Percentiles rank a stretch among this genome's conserved stretches.
Evolutionary conservation across 805 yeast genomes (phyloP).

Genomic region (Metschnikowia santaceciliae): DNA sequence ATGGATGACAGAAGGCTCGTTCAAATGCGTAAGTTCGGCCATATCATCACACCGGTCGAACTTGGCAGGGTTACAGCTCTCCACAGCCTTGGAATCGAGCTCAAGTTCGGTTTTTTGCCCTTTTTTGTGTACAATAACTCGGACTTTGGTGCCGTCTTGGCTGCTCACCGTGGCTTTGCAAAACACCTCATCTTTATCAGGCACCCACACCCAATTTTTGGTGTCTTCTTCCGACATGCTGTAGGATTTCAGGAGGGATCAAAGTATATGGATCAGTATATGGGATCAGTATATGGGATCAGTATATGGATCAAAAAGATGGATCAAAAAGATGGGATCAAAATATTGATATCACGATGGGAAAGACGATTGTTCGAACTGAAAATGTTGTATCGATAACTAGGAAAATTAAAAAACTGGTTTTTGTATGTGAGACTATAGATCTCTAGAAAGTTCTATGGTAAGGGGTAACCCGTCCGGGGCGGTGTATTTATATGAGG

Average conservation of each 20-base stretch:
- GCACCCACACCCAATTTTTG: constrained; percentile 76
- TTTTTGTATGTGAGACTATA: background rate
- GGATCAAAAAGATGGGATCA: too few species aligned
- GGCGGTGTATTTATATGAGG: background rate
- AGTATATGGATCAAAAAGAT: too few species aligned
- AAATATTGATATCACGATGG: too few species aligned
- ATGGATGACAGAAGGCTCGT: constrained; percentile 92
- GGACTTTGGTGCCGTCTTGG: constrained; percentile 32
- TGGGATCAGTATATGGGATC: too few species aligned
- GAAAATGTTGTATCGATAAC: too few species aligned
- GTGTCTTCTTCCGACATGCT: constrained; percentile 10
- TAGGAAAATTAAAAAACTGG: too few species aligned
- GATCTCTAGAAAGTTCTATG: background rate
- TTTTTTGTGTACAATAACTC: constrained; percentile 35
- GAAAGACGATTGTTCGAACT: too few species aligned
- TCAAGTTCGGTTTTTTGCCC: constrained; percentile 41
- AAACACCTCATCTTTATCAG: constrained; percentile 55
- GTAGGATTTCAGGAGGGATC: background rate
- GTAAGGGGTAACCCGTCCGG: background rate
- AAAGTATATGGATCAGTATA: too few species aligned
- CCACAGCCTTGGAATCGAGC: constrained; percentile 42
- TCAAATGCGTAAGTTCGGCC: constrained; percentile 91
- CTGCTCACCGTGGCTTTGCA: constrained; percentile 56
- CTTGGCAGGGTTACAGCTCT: constrained; percentile 80
- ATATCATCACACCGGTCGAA: constrained; percentile 90